Evolutionary conservation across 768 basidiomycete genomes (phyloP).

Genomic region (Strobilomyces confusus): DNA sequence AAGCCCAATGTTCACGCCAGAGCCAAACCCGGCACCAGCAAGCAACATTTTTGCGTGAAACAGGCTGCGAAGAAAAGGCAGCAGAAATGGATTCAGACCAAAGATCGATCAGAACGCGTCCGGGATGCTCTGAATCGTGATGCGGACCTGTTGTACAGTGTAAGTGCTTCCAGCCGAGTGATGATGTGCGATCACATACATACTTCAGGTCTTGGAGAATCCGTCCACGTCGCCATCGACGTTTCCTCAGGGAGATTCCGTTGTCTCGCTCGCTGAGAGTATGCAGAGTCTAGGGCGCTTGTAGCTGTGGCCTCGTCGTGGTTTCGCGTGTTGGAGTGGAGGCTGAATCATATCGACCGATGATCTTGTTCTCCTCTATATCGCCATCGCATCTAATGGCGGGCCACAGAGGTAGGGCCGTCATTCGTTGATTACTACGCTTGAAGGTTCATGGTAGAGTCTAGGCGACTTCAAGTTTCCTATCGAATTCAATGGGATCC

Average conservation of each 20-base stretch:
- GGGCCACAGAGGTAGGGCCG: too few species aligned
- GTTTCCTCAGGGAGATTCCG: constrained; percentile 1
- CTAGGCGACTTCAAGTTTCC: too few species aligned
- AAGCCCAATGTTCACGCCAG: constrained; percentile 1
- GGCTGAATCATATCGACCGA: background rate
- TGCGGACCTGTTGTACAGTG: constrained; percentile 22
- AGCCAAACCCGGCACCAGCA: constrained; percentile 7
- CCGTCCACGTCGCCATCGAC: background rate
- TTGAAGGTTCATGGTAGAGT: too few species aligned
- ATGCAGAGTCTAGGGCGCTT: constrained; percentile 21
- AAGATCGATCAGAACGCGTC: constrained; percentile 22
- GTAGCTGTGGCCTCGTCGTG: background rate
- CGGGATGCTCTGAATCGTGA: constrained; percentile 28
- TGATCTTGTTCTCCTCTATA: background rate
- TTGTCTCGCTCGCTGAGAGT: constrained; percentile 13
- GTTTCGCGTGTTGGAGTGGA: background rate
- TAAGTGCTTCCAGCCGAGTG: constrained; percentile 5
- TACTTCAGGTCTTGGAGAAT: constrained; percentile 12
- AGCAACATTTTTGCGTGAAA: constrained; percentile 5
- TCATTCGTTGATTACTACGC: too few species aligned
- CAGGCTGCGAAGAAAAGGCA: constrained; percentile 21
- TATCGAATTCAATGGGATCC: too few species aligned
- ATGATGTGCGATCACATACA: background rate
- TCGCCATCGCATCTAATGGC: background rate
- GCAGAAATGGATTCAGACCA: constrained; percentile 20